Conservation (phyloP, 106 monocot genomes). For the Allium fistulosum region DNA sequence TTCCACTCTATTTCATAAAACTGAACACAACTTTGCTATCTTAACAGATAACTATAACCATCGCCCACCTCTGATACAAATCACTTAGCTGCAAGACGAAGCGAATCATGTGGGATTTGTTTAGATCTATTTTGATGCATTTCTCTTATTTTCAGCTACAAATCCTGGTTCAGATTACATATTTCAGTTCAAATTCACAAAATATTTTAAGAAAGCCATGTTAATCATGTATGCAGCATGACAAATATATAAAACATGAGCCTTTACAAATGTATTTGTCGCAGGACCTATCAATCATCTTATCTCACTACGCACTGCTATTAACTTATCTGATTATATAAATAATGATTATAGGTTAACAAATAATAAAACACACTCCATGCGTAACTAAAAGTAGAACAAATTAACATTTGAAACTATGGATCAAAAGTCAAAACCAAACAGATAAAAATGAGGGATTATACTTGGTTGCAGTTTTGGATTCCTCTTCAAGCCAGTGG, state of each 20-base stretch:
- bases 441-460: background rate
- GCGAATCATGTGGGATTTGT: background rate
- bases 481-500: slow-evolving; percentile 83
- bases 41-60: too few species aligned
- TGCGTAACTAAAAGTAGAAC: background rate
- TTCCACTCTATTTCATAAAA: background rate
- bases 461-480: slow-evolving; percentile 13
- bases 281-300: background rate
- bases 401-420: background rate
- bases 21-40: background rate
- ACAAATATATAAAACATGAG: background rate
- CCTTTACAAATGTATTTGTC: background rate
- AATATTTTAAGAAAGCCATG: background rate
- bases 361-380: background rate
- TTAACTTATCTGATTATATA: too few species aligned
- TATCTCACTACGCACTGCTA: background rate
- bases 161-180: too few species aligned
- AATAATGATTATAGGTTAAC: too few species aligned
- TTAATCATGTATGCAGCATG: background rate
- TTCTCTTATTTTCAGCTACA: too few species aligned
- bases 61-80: too few species aligned
- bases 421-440: background rate
- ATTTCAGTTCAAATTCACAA: background rate
- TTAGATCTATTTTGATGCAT: background rate
- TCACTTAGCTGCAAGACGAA: background rate